These are phyloP conservation scores for Suillus clintonianus DNA, from an alignment of 768 basidiomycete genomes.

Conservation along the genomic window DNA sequence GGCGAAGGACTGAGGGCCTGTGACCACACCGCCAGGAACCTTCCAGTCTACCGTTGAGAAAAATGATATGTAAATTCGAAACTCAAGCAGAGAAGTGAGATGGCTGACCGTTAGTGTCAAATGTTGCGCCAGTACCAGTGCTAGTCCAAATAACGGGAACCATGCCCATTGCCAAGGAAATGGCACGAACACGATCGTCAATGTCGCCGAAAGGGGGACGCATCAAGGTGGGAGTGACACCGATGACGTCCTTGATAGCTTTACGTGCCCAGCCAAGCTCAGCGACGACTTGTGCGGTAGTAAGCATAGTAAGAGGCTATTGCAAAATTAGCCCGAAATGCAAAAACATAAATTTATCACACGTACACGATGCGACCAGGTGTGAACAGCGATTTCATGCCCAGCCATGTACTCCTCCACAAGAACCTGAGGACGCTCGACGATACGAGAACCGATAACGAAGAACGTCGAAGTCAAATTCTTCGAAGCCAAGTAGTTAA, in stretches of 20 bases:
- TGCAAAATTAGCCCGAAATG: constrained; percentile 20
- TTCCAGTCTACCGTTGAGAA: constrained; percentile 66
- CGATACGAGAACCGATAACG: constrained; percentile 81
- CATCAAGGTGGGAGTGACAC: constrained; percentile 78
- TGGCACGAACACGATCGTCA: constrained; percentile 92
- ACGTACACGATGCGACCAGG: constrained; percentile 82
- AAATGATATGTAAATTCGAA: neutral
- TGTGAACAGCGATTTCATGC: constrained; percentile 83
- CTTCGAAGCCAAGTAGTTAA: constrained; percentile 69
- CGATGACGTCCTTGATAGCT: constrained; percentile 74
- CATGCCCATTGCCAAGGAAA: constrained; percentile 89
- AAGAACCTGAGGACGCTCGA: constrained; percentile 75
- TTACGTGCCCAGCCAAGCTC: constrained; percentile 92
- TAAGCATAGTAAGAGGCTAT: constrained; percentile 66
- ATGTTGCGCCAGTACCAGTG: constrained; percentile 51
- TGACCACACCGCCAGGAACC: constrained; percentile 75
- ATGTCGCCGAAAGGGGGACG: constrained; percentile 85
- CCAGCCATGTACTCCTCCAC: constrained; percentile 79
- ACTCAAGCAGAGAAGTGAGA: neutral
- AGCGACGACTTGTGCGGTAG: constrained; percentile 85
- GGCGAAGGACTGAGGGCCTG: constrained; percentile 61
- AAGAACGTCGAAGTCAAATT: constrained; percentile 85
- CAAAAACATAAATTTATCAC: constrained; percentile 7
- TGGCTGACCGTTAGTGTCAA: constrained; percentile 70
- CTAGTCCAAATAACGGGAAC: constrained; percentile 90